phyloP scores from a whole-genome alignment of 768 basidiomycete species.

The Kwoniella newhampshirensis region DNA sequence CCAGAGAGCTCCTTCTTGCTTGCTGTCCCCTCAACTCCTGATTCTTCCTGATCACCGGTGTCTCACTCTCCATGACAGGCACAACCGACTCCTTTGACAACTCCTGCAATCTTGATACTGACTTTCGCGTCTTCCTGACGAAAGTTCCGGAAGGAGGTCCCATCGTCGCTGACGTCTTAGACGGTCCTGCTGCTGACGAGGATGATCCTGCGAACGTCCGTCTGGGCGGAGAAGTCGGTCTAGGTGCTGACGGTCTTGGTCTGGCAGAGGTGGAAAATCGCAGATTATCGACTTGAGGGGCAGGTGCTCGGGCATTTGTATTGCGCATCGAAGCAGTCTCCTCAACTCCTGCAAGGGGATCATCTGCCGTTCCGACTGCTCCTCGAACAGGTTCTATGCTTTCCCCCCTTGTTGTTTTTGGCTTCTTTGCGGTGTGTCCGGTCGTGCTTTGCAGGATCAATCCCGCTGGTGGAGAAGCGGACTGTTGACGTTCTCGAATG shows the following conservation, averaged over 20 bases:
- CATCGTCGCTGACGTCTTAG: slow-evolving; percentile 16
- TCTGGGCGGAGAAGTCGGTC: slow-evolving; percentile 34
- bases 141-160: slow-evolving; percentile 29
- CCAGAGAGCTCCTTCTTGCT: slow-evolving; percentile 41
- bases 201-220: slow-evolving; percentile 1
- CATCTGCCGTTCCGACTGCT: slow-evolving; percentile 30
- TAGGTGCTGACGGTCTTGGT: slow-evolving; percentile 21
- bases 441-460: neutral
- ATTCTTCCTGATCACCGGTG: slow-evolving; percentile 50
- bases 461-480: slow-evolving; percentile 17
- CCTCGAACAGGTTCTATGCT: slow-evolving; percentile 24
- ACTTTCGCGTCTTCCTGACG: slow-evolving; percentile 36
- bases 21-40: slow-evolving; percentile 44
- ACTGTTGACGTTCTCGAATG: slow-evolving; percentile 26
- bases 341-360: slow-evolving; percentile 14
- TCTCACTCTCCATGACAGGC: slow-evolving; percentile 47
- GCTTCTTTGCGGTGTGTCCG: slow-evolving; percentile 8
- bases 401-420: slow-evolving; percentile 10
- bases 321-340: slow-evolving; percentile 13
- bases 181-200: slow-evolving; percentile 7
- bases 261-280: slow-evolving; percentile 15
- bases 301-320: neutral
- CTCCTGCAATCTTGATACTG: slow-evolving; percentile 23
- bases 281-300: slow-evolving; percentile 22
- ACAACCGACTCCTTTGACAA: slow-evolving; percentile 36